Percentiles rank a stretch among this genome's conserved stretches.
These are phyloP conservation scores for Leccinum subtestaceum DNA, from an alignment of 768 basidiomycete species.

Conservation along the genomic window DNA sequence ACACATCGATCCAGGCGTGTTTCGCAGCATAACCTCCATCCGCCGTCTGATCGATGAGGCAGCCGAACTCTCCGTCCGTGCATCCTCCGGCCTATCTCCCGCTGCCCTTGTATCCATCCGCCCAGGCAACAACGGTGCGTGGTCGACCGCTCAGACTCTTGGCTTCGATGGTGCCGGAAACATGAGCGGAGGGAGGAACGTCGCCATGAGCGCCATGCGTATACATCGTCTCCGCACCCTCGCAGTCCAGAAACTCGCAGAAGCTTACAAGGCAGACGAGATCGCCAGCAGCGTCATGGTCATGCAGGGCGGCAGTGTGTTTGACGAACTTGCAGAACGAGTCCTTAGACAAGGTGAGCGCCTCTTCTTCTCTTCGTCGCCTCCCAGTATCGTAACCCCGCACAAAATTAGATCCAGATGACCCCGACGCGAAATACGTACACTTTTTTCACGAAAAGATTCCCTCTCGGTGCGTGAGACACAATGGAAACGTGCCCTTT, in stretches of 20 bases:
- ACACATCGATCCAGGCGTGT: conserved; percentile 87
- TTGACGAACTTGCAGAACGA: conserved; percentile 88
- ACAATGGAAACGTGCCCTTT: conserved; percentile 5
- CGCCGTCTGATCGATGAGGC: conserved; percentile 87
- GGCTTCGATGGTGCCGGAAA: conserved; percentile 60
- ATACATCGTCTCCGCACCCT: conserved; percentile 76
- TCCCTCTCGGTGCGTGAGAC: conserved; percentile 70
- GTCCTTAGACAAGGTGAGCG: conserved; percentile 67
- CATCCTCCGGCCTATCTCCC: conserved; percentile 78
- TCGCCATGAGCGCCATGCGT: conserved; percentile 82
- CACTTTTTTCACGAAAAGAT: conserved; percentile 96
- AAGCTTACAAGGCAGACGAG: conserved; percentile 84
- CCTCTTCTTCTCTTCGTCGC: not conserved
- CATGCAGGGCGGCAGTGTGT: conserved; percentile 91
- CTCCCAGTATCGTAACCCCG: not conserved
- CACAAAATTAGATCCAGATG: conserved; percentile 57
- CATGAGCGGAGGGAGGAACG: conserved; percentile 60
- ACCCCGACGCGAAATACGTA: conserved; percentile 81
- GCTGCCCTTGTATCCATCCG: conserved; percentile 70
- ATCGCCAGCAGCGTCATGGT: conserved; percentile 93
- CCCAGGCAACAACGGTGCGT: conserved; percentile 43
- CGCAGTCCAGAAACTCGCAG: conserved; percentile 83
- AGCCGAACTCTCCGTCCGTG: conserved; percentile 82
- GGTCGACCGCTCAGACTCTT: conserved; percentile 61
- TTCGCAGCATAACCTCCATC: conserved; percentile 71